Conservation (phyloP, 768 basidiomycete genomes). For the Chalciporus sphaerocephalus region DNA sequence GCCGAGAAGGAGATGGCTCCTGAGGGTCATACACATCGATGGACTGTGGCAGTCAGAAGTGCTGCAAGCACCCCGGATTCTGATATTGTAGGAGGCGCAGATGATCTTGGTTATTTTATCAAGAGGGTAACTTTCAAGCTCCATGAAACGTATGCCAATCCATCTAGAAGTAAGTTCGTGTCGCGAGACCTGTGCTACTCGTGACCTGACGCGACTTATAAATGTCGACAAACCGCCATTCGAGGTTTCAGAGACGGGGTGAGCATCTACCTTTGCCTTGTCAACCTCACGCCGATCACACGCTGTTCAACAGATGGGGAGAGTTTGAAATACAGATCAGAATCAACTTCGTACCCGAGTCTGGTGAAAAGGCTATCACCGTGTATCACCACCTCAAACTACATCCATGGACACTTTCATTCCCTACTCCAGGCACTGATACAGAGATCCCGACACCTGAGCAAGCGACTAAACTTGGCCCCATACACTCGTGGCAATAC, state of each 20-base stretch:
- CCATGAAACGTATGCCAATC: conserved; percentile 93
- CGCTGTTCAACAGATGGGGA: conserved; percentile 56
- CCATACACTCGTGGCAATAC: conserved; percentile 97
- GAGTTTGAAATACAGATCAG: conserved; percentile 96
- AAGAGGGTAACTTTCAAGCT: conserved; percentile 96
- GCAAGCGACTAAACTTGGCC: conserved; percentile 60
- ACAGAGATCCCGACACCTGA: conserved; percentile 67
- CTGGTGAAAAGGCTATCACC: conserved; percentile 84
- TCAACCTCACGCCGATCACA: not conserved
- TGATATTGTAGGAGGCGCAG: conserved; percentile 82
- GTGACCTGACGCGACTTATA: conserved; percentile 30
- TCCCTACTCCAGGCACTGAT: conserved; percentile 37
- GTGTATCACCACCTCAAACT: conserved; percentile 94
- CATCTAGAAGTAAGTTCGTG: conserved; percentile 67
- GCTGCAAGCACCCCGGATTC: conserved; percentile 72
- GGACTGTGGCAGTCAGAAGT: conserved; percentile 93
- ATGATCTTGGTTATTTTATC: conserved; percentile 87
- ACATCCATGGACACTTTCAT: conserved; percentile 72
- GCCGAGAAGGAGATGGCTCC: conserved; percentile 59
- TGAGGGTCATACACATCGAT: conserved; percentile 87
- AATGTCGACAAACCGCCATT: conserved; percentile 92
- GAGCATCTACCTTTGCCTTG: conserved; percentile 13
- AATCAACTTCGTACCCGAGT: conserved; percentile 83
- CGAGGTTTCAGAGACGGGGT: conserved; percentile 95
- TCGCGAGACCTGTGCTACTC: not conserved